Conservation (phyloP, 495 filamentous ascomycete species). For the Penicillium cinerascens region DNA sequence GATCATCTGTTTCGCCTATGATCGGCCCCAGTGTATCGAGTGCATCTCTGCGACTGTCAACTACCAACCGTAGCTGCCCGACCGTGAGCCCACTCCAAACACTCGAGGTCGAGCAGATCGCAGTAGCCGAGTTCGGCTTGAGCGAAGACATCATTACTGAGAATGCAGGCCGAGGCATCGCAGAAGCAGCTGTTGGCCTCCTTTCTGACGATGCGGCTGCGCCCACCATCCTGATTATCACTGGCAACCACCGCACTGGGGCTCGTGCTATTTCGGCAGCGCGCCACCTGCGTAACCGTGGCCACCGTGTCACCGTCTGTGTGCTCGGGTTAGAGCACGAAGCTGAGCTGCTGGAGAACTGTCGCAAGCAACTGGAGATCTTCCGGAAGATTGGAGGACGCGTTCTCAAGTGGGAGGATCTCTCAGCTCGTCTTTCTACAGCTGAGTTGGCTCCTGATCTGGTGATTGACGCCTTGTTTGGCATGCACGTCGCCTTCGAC, state of each 20-base stretch:
- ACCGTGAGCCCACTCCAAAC: slow-evolving; percentile 81
- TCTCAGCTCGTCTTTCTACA: slow-evolving; percentile 50
- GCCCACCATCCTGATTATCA: slow-evolving; percentile 74
- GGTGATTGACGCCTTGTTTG: slow-evolving; percentile 85
- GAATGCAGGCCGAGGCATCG: slow-evolving; percentile 84
- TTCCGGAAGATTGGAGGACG: slow-evolving; percentile 74
- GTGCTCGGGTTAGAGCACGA: slow-evolving; percentile 77
- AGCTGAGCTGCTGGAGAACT: slow-evolving; percentile 67
- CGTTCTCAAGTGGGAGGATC: slow-evolving; percentile 55
- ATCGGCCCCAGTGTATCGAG: slow-evolving; percentile 30
- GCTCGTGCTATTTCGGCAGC: slow-evolving; percentile 80
- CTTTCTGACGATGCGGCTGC: slow-evolving; percentile 42
- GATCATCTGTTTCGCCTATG: slow-evolving; percentile 38
- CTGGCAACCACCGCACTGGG: slow-evolving; percentile 84
- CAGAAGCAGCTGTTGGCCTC: slow-evolving; percentile 69
- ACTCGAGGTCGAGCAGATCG: slow-evolving; percentile 85
- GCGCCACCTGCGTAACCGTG: slow-evolving; percentile 79
- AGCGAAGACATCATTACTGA: slow-evolving; percentile 88
- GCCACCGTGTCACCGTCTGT: slow-evolving; percentile 72
- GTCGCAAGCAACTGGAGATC: slow-evolving; percentile 70
- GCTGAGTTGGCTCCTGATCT: slow-evolving; percentile 65
- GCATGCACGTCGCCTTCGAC: slow-evolving; percentile 78
- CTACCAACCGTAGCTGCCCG: slow-evolving; percentile 69
- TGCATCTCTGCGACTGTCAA: slow-evolving; percentile 46
- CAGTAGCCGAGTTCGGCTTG: slow-evolving; percentile 76